Evolutionary conservation across 2,329 filamentous ascomycete species (phyloP), one percentile per base, ranked within the genome.

Genomic region (Massarina eburnea): DNA sequence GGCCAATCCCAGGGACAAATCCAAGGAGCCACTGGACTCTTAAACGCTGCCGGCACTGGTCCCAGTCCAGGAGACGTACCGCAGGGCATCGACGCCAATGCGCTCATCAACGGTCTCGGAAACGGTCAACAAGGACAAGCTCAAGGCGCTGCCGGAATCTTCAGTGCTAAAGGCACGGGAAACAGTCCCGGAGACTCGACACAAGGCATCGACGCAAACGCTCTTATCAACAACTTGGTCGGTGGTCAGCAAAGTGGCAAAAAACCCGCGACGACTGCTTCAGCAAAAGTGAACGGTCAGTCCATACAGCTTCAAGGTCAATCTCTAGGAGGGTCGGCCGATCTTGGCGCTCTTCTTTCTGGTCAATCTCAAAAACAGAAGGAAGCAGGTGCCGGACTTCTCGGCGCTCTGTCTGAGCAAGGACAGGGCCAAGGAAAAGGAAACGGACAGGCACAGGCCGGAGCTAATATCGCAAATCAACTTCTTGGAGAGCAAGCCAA

Each of bases 401-500:
- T n/a, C n/a, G n/a, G n/a, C n/a, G n/a, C n/a, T n/a, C n/a, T n/a
- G n/a, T n/a, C n/a, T n/a, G n/a, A n/a, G n/a, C 34, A 37, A 21
- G 34, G 34, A 21, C 10, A 18, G 10, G 34, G 34, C 18, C 34
- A 20, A 37, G 34, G 34, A 22, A 21, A 8, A 14, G 34, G 3
- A n/a, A 37, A 22, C 20, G 34, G 34, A 20, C 34, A 21, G 20
- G 20, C 35, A 17, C 35, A 24, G 35, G 35, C n/a, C 3, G 14
- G 20, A 24, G 35, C 20, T 12, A n/a, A 15, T 10, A 38, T 37
- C 9, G 44, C 39, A 9, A 59, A 58, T 19, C 52, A 61, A 42
- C 46, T 55, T 29, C 46, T 55, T n/a, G 52, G 55, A 43, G 56
- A 46, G 40, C 49, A 34, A 49, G 9, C 26, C 48, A 7, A 29